Percentiles rank a stretch among this genome's conserved stretches.
Conservation (phyloP, 2,329 filamentous ascomycete species). For the Colletotrichum plurivorum region DNA sequence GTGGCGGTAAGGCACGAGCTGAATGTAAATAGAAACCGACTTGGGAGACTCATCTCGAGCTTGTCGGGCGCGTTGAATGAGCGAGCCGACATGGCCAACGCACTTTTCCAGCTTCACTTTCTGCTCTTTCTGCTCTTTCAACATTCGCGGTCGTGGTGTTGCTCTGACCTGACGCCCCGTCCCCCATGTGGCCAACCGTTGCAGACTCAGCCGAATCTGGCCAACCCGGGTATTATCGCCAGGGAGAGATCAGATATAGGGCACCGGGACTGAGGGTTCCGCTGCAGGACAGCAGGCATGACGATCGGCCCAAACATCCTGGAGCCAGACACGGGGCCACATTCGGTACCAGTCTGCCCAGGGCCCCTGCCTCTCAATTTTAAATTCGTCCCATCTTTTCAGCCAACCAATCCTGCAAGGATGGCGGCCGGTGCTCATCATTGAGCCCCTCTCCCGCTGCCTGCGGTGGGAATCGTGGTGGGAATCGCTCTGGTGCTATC, state of each 20-base stretch:
- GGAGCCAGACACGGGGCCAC: slow-evolving; percentile 27
- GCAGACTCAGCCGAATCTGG: slow-evolving; percentile 15
- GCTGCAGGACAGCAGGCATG: slow-evolving; percentile 40
- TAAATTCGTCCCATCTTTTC: slow-evolving; percentile 40
- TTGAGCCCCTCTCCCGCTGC: slow-evolving; percentile 22
- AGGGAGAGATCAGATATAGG: slow-evolving; percentile 40
- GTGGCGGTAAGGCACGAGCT: neutral
- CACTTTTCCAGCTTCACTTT: neutral
- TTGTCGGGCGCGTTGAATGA: neutral
- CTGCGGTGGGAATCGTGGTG: neutral
- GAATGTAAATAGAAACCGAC: slow-evolving; percentile 16
- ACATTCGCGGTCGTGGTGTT: slow-evolving; percentile 1
- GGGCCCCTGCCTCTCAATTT: slow-evolving; percentile 34
- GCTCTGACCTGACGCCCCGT: neutral
- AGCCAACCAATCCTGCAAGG: slow-evolving; percentile 33
- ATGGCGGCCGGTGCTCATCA: slow-evolving; percentile 10
- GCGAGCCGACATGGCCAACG: neutral
- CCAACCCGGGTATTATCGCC: slow-evolving; percentile 26
- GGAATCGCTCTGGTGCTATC: no score
- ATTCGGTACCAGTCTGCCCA: slow-evolving; percentile 34
- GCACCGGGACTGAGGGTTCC: slow-evolving; percentile 36
- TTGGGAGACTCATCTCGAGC: neutral
- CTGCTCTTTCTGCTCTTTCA: neutral
- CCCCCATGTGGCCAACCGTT: slow-evolving; percentile 16
- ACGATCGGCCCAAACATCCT: slow-evolving; percentile 39